Conservation (phyloP, 768 basidiomycete genomes). For the Boletus bicolor region DNA sequence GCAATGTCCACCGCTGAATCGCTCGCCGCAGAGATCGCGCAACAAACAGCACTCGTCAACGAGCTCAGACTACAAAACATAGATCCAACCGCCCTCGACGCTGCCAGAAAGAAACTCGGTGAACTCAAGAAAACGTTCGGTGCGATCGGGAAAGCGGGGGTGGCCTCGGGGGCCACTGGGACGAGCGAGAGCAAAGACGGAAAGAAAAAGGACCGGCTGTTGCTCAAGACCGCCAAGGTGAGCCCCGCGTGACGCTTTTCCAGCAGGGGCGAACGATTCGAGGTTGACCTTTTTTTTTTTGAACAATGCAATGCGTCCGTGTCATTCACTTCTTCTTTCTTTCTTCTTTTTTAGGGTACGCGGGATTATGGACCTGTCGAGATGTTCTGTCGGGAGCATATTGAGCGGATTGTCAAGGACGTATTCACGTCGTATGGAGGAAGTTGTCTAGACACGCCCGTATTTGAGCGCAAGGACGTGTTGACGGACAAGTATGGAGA, state of each 20-base stretch:
- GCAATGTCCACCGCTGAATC: conserved; percentile 42
- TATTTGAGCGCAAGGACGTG: conserved; percentile 97
- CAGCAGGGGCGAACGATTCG: conserved; percentile 11
- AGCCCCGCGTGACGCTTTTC: conserved; percentile 18
- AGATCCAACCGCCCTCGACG: conserved; percentile 50
- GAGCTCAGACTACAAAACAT: conserved; percentile 57
- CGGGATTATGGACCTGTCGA: conserved; percentile 91
- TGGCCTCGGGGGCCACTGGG: conserved; percentile 34
- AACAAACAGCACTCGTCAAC: conserved; percentile 57
- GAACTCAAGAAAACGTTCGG: conserved; percentile 63
- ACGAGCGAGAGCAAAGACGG: conserved; percentile 38
- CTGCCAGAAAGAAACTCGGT: conserved; percentile 64
- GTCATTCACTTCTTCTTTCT: too few relatives aligned
- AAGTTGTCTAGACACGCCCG: conserved; percentile 92
- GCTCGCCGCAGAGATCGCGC: conserved; percentile 52
- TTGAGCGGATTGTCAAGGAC: conserved; percentile 84
- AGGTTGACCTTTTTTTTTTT: background rate
- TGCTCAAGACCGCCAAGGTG: conserved; percentile 95
- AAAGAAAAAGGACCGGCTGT: conserved; percentile 66
- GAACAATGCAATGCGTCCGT: background rate
- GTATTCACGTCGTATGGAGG: conserved; percentile 89
- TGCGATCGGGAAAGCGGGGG: conserved; percentile 34
- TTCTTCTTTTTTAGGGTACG: conserved; percentile 63
- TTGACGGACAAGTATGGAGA: conserved; percentile 97
- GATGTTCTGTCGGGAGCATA: conserved; percentile 87